These are phyloP conservation scores for Lachnum nothofagi DNA, from an alignment of 2,329 filamentous ascomycete species.

Conservation along the genomic window DNA sequence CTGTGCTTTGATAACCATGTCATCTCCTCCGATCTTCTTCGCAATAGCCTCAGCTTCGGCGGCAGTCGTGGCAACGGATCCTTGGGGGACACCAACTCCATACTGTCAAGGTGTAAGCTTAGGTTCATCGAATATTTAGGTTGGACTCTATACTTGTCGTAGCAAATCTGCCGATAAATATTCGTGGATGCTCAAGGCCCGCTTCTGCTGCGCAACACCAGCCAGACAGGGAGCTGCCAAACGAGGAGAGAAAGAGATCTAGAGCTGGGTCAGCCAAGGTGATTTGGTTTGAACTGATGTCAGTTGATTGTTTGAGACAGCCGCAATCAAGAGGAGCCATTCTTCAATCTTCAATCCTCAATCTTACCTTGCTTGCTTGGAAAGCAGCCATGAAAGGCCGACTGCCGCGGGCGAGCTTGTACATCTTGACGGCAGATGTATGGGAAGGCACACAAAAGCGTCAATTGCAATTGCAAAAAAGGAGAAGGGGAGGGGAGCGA, in stretches of 20 bases:
- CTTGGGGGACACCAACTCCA: slow-evolving; percentile 88
- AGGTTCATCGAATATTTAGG: slow-evolving; percentile 16
- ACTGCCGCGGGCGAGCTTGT: slow-evolving; percentile 79
- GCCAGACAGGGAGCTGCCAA: no score
- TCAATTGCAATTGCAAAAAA: slow-evolving; percentile 25
- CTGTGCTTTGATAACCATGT: slow-evolving; percentile 99
- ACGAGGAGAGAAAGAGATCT: slow-evolving; percentile 46
- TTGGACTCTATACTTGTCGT: slow-evolving; percentile 50
- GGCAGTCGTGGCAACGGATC: slow-evolving; percentile 74
- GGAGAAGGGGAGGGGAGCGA: not conserved
- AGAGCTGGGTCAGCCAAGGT: slow-evolving; percentile 32
- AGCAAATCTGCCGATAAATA: slow-evolving; percentile 93
- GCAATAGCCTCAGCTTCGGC: slow-evolving; percentile 89
- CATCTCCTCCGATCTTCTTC: slow-evolving; percentile 83
- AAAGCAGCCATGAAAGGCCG: slow-evolving; percentile 75
- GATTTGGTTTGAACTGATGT: no score
- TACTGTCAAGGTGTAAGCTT: slow-evolving; percentile 56
- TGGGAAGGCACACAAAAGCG: slow-evolving; percentile 21
- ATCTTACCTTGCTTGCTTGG: slow-evolving; percentile 67
- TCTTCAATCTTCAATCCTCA: no score
- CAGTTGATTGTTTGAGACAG: no score
- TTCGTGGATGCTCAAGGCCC: slow-evolving; percentile 94
- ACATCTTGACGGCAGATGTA: slow-evolving; percentile 57
- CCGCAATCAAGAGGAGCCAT: no score
- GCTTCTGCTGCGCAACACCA: slow-evolving; percentile 68